phyloP scores from a whole-genome alignment of 306 rosid species.

The Vicia faba region DNA sequence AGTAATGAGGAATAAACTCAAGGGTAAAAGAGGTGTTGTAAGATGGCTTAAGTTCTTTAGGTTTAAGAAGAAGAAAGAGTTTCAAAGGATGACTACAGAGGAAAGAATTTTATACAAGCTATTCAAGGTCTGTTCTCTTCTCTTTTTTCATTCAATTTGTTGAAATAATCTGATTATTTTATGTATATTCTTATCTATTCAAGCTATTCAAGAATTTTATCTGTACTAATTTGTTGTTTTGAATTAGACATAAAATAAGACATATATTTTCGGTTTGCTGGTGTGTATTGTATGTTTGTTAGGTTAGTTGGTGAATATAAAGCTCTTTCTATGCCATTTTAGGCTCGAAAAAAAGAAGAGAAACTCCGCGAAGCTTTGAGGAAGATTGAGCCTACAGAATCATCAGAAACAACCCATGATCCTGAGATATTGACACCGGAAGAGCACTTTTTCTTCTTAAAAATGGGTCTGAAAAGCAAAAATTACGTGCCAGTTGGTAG shows the following conservation, averaged over 20 bases:
- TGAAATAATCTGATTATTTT: too few species aligned
- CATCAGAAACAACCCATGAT: conserved; percentile 81
- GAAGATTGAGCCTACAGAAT: conserved; percentile 84
- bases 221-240: conserved; percentile 15
- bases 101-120: conserved; percentile 72
- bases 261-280: conserved; percentile 7
- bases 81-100: conserved; percentile 79
- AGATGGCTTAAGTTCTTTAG: conserved; percentile 88
- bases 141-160: not conserved
- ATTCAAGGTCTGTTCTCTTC: conserved; percentile 69
- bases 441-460: conserved; percentile 91
- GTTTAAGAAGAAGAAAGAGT: conserved; percentile 82
- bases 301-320: conserved; percentile 7
- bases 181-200: too few species aligned
- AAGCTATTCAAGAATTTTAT: too few species aligned
- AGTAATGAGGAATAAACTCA: conserved; percentile 62
- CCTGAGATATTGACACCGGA: conserved; percentile 96
- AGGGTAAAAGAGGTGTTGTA: conserved; percentile 91
- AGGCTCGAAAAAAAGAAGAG: conserved; percentile 88
- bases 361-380: conserved; percentile 64
- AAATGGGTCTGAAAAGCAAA: conserved; percentile 91
- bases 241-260: conserved; percentile 8
- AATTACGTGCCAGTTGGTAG: conserved; percentile 95
- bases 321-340: conserved; percentile 32
- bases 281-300: conserved; percentile 14